Conservation (phyloP, 345 rosid species). For the Syzygium aromaticum region DNA sequence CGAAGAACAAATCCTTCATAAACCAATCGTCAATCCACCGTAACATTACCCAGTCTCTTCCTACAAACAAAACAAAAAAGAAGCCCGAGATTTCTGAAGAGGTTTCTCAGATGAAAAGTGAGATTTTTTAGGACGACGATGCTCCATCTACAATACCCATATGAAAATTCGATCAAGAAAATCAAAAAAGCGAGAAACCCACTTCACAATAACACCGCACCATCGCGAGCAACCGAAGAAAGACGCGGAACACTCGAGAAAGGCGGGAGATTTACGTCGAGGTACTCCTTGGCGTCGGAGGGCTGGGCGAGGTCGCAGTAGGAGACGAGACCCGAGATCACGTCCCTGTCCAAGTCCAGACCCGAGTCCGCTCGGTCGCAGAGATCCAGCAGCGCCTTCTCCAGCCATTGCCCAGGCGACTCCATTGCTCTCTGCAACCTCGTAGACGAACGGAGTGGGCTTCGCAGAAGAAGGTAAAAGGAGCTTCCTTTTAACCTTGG, state of each 20-base stretch:
- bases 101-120: background rate
- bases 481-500: background rate
- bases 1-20: background rate
- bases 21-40: background rate
- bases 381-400: constrained; percentile 63
- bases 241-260: background rate
- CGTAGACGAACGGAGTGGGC: background rate
- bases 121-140: background rate
- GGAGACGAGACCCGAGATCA: constrained; percentile 81
- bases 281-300: constrained; percentile 89
- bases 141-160: background rate
- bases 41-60: background rate
- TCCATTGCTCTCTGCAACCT: constrained; percentile 29
- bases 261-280: constrained; percentile 44
- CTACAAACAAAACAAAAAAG: background rate
- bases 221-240: background rate
- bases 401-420: constrained; percentile 69
- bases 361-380: constrained; percentile 50
- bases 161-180: background rate
- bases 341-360: constrained; percentile 62
- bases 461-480: background rate
- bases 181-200: background rate
- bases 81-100: background rate
- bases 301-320: constrained; percentile 91
- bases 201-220: background rate